Conservation (phyloP, 2,329 filamentous ascomycete species). For the Penicillium sp. region DNA sequence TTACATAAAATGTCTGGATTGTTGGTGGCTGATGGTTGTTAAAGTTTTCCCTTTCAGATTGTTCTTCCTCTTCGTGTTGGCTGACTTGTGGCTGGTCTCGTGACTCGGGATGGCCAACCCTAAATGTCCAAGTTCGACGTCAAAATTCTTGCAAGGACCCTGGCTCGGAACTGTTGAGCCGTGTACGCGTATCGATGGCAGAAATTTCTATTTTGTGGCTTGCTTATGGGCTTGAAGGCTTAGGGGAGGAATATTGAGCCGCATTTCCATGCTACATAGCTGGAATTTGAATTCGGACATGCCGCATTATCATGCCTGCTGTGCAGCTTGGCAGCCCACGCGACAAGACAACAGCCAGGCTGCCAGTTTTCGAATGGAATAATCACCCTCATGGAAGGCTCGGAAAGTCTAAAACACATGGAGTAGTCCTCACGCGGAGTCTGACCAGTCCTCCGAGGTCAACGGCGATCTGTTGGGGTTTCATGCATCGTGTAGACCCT, state of each 20-base stretch:
- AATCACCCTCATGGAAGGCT: background rate
- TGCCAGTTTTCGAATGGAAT: background rate
- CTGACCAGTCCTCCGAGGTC: conserved; percentile 2
- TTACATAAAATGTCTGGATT: background rate
- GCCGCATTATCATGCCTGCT: background rate
- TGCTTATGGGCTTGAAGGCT: background rate
- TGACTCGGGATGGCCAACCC: background rate
- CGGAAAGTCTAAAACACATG: background rate
- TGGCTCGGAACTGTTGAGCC: background rate
- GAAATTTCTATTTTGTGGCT: conserved; percentile 1
- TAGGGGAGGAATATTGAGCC: background rate
- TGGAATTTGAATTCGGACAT: background rate
- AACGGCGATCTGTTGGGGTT: background rate
- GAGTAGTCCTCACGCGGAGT: conserved; percentile 1
- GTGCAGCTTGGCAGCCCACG: background rate
- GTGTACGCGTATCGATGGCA: background rate
- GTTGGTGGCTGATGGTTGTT: background rate
- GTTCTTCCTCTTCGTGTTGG: background rate
- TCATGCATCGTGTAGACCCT: background rate
- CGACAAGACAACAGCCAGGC: background rate
- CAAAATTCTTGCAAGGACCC: background rate
- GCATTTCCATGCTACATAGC: background rate
- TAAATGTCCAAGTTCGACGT: background rate
- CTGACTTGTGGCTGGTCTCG: conserved; percentile 1
- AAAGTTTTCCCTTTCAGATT: background rate